Conservation (phyloP, 129 eudicot genomes). For the Smallanthus sonchifolius region DNA sequence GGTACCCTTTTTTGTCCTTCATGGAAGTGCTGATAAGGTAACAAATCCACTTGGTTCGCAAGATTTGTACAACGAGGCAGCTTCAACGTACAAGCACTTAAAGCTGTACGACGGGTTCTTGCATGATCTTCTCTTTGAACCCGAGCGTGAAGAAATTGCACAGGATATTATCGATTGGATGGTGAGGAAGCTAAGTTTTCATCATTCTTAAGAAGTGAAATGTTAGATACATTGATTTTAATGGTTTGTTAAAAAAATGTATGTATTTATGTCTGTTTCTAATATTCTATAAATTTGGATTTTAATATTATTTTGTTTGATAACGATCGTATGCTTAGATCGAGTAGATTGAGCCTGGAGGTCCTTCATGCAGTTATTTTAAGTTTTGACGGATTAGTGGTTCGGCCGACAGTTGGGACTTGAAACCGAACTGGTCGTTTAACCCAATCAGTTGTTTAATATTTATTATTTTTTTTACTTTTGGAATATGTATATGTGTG, state of each 20-base stretch:
- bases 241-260: slow-evolving; percentile 11
- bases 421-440: no score
- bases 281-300: not conserved
- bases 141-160: slow-evolving; percentile 89
- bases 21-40: slow-evolving; percentile 93
- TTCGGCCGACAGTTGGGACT: no score
- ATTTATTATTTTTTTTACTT: no score
- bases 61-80: slow-evolving; percentile 75
- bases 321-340: not conserved
- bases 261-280: not conserved
- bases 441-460: no score
- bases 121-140: slow-evolving; percentile 94
- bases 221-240: slow-evolving; percentile 27
- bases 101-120: slow-evolving; percentile 87
- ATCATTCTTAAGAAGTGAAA: slow-evolving; percentile 21
- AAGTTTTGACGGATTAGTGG: no score
- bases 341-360: not conserved
- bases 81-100: slow-evolving; percentile 82
- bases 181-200: slow-evolving; percentile 47
- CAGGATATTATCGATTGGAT: slow-evolving; percentile 96
- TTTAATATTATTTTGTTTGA: not conserved
- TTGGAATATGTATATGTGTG: no score
- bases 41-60: slow-evolving; percentile 93
- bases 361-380: not conserved
- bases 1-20: slow-evolving; percentile 91